These are phyloP conservation scores for Aspergillus amoenus DNA, from an alignment of 2,329 filamentous ascomycete genomes.

Conservation along the genomic window DNA sequence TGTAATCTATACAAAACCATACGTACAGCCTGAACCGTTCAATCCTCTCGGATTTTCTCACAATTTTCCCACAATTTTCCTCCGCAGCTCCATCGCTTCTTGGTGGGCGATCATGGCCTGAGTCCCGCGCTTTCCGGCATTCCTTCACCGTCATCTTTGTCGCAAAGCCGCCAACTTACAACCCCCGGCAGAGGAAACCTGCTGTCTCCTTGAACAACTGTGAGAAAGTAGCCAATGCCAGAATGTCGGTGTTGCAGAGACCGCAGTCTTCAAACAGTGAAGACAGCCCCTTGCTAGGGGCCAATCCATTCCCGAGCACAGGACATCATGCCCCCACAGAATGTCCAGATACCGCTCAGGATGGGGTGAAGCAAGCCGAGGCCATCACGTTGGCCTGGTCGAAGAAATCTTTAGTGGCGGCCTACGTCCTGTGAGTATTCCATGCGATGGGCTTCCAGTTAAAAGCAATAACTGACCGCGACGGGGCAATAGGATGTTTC, in stretches of 20 bases:
- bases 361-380: constrained; percentile 45
- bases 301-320: constrained; percentile 3
- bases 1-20: background rate
- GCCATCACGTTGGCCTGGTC: constrained; percentile 48
- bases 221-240: background rate
- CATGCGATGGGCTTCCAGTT: background rate
- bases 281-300: constrained; percentile 1
- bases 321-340: background rate
- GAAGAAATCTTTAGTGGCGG: constrained; percentile 36
- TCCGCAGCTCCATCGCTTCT: background rate
- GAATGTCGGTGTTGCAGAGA: background rate
- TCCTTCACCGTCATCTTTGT: background rate
- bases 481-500: constrained; percentile 38
- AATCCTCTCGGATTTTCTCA: background rate
- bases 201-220: background rate
- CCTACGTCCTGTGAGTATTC: constrained; percentile 40
- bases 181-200: background rate
- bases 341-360: constrained; percentile 18
- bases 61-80: background rate
- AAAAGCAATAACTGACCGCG: background rate
- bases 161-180: background rate
- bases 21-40: background rate
- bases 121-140: background rate
- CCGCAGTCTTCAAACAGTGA: background rate
- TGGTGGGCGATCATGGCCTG: background rate